phyloP scores from a whole-genome alignment of 805 yeast genomes.

The Yamadazyma sp. region DNA sequence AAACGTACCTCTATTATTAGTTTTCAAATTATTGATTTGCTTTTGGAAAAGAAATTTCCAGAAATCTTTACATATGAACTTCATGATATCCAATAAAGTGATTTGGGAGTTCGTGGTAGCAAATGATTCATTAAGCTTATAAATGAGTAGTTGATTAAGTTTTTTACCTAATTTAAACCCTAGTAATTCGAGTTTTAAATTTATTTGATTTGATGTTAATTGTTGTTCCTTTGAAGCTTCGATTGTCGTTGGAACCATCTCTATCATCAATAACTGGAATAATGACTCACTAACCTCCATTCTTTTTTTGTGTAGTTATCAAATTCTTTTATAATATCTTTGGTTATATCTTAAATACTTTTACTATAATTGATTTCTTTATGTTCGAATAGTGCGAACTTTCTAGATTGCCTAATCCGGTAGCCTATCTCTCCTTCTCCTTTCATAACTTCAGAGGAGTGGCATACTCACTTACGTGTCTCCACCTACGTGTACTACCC shows the following conservation, averaged over 20 bases:
- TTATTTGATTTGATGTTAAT: slow-evolving; percentile 8
- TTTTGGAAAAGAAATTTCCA: slow-evolving; percentile 81
- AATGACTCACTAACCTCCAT: slow-evolving; percentile 11
- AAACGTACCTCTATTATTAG: slow-evolving; percentile 86
- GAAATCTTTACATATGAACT: slow-evolving; percentile 86
- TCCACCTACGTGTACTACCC: too few species aligned
- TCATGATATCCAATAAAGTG: slow-evolving; percentile 80
- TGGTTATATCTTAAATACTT: too few species aligned
- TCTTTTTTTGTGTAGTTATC: too few species aligned
- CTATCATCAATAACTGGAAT: slow-evolving; percentile 13
- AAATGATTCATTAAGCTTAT: slow-evolving; percentile 25
- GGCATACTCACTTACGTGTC: too few species aligned
- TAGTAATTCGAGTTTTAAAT: slow-evolving; percentile 48
- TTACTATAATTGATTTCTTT: too few species aligned
- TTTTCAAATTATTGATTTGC: slow-evolving; percentile 87
- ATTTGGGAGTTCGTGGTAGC: slow-evolving; percentile 32
- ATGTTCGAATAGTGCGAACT: too few species aligned
- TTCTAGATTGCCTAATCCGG: too few species aligned
- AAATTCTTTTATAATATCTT: too few species aligned
- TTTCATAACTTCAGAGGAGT: too few species aligned
- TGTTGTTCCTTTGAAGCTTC: slow-evolving; percentile 8
- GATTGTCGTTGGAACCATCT: slow-evolving; percentile 12
- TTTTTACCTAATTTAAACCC: slow-evolving; percentile 71
- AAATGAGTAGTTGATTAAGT: slow-evolving; percentile 47
- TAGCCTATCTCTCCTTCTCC: too few species aligned